phyloP scores from a whole-genome alignment of 768 basidiomycete species.

The Mycena maculata region DNA sequence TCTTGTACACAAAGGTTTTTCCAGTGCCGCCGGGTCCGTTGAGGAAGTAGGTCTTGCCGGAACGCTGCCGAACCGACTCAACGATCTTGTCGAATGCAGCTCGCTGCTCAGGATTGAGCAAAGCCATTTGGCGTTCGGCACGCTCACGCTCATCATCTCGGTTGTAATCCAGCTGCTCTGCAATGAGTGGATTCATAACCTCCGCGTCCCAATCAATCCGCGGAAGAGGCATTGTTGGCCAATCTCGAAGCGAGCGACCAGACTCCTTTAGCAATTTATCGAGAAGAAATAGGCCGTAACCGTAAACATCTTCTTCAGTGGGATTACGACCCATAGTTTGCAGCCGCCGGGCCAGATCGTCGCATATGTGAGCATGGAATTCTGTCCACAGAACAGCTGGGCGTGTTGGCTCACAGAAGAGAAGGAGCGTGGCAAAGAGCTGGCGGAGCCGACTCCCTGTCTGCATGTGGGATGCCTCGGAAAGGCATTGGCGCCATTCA shows the following conservation, averaged over 20 bases:
- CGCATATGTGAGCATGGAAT: constrained; percentile 50
- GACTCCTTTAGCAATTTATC: constrained; percentile 40
- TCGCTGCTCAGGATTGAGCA: constrained; percentile 48
- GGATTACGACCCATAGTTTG: constrained; percentile 25
- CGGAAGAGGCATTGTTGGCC: constrained; percentile 31
- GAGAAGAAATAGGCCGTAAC: constrained; percentile 57
- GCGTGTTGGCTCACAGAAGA: constrained; percentile 44
- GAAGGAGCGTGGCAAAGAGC: constrained; percentile 56
- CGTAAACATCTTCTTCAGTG: constrained; percentile 46
- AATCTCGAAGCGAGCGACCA: constrained; percentile 38
- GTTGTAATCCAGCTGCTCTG: constrained; percentile 29
- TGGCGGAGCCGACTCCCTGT: constrained; percentile 48
- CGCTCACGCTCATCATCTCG: constrained; percentile 20
- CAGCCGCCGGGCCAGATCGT: constrained; percentile 50
- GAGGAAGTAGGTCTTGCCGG: constrained; percentile 50
- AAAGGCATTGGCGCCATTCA: constrained; percentile 56
- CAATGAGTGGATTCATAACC: constrained; percentile 34
- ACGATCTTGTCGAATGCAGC: constrained; percentile 44
- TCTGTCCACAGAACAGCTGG: constrained; percentile 51
- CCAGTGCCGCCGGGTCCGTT: constrained; percentile 58
- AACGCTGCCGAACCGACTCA: constrained; percentile 34
- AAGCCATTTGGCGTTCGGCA: constrained; percentile 17
- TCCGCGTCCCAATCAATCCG: constrained; percentile 32
- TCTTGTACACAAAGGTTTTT: constrained; percentile 59
- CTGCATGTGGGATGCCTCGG: constrained; percentile 54